A percentile compares a stretch with the other conserved stretches of the same genome.
Conservation (phyloP, 495 filamentous ascomycete species). For the Tetracladium setigerum region DNA sequence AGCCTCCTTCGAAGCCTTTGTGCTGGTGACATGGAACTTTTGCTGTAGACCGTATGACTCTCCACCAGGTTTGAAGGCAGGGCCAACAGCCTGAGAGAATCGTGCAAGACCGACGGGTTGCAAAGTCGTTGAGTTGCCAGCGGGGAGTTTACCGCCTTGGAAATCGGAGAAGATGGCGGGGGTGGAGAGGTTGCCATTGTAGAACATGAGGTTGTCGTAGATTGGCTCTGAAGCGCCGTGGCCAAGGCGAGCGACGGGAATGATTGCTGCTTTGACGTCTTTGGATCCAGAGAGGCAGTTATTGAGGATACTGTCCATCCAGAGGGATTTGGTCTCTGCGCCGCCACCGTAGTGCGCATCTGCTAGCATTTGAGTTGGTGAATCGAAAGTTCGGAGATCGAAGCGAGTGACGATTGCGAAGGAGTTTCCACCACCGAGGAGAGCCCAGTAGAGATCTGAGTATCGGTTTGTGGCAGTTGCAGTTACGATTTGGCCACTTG, state of each 20-base stretch:
- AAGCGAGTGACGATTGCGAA: slow-evolving; percentile 17
- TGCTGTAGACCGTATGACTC: slow-evolving; percentile 6
- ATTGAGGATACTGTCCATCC: slow-evolving; percentile 2
- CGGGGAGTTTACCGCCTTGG: slow-evolving; percentile 1
- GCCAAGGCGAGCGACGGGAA: slow-evolving; percentile 2
- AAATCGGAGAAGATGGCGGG: slow-evolving; percentile 8
- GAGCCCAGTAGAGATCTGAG: slow-evolving; percentile 31
- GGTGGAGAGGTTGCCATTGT: background rate
- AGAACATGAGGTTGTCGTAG: slow-evolving; percentile 3
- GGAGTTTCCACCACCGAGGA: slow-evolving; percentile 35
- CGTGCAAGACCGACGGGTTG: background rate
- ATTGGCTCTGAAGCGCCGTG: background rate
- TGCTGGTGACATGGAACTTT: slow-evolving; percentile 6
- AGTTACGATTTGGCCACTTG: slow-evolving; percentile 24
- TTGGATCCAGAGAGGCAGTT: slow-evolving; percentile 4
- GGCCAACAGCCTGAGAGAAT: slow-evolving; percentile 1
- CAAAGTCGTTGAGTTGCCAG: background rate
- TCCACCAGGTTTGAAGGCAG: slow-evolving; percentile 6
- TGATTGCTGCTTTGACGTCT: slow-evolving; percentile 7
- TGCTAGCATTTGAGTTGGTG: background rate
- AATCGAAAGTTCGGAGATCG: slow-evolving; percentile 6
- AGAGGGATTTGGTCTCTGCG: background rate
- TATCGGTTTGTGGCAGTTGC: slow-evolving; percentile 25
- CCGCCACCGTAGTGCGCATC: slow-evolving; percentile 1
- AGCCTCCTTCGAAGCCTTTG: slow-evolving; percentile 5